Evolutionary conservation across 2,329 filamentous ascomycete species (phyloP), one percentile per base, ranked within the genome.

Genomic region (Chrysosporium queenslandicum): DNA sequence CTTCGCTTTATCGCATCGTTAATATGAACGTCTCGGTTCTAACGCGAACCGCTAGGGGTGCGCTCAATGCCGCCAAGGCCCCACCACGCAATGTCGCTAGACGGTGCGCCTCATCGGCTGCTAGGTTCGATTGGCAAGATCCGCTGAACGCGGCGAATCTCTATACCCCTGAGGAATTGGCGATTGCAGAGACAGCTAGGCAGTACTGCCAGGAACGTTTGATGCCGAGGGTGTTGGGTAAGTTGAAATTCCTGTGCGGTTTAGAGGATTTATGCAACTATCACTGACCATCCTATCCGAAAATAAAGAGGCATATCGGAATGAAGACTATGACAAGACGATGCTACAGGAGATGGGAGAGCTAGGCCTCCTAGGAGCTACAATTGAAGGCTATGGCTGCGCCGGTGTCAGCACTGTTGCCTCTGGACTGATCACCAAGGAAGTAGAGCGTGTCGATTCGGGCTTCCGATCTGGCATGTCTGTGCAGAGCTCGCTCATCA

Each of bases 401-500:
- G 89, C 89, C 3, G 89, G 89, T 50, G 86, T 87, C 23, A 91
- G 86, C 58, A 90, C 84, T 50, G 87, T 95, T 42, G 89, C 89
- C 7, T 85, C 85, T n/a, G 89, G 88, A 20, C 74, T 95, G 58
- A 94, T 95, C 68, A 94, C 87, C 18, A 81, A 88, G 64, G 89
- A 90, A 58, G 87, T 95, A 16, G 89, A 95, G 71, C 80, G 88
- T 53, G 87, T 95, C 25, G 89, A 95, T 66, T 92, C 87, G 55
- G 90, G 89, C 46, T 95, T 94, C 70, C 81, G 90, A 54, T 94
- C 87, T 46, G 89, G 86, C 58, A 94, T 94, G 85, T 94, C 87
- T 5, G 90, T 95, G 18, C 89, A 95, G 68, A 91, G 86, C 55
- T 92, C 89, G 0, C 75, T 95, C n/a, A 86, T 85, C 20, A 95